Evolutionary conservation across 257 asterid species (phyloP), one percentile per base, ranked within the genome.

Genomic region (Solanum boliviense): DNA sequence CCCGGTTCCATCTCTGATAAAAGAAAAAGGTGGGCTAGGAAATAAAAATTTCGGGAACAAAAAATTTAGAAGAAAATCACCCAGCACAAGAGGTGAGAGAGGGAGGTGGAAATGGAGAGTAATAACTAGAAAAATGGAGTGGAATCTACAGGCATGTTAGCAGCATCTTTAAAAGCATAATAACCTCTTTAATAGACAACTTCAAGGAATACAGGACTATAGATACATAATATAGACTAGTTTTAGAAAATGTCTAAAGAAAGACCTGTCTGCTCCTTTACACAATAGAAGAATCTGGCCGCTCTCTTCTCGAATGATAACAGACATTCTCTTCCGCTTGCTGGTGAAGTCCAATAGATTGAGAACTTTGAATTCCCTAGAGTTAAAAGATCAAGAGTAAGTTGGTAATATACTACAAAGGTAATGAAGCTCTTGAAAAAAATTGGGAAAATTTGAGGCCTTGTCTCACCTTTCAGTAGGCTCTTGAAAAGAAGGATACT

Each of bases 261-360:
- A 90, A 65, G 46, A 96, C 99, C 95, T 95, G 93, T 96, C 99
- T 48, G 99, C 99, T 91, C 99, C 99, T 93, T 96, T 96, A 93
- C 98, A 96, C 86, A 96, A 87, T 86, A 96, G 94, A 91, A 94
- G 87, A 88, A 96, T 92, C 94, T 96, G 97, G 27, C 92, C 98
- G 29, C 90, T 87, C 89, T 94, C 98, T 79, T 94, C 99, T 88
- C 90, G 93, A 75, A 96, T 88, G 87, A 96, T 94, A 74, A 94
- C 96, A 89, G 99, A 94, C 99, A 96, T 96, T 89, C 99, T 91
- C 93, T 96, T 96, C 94, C 99, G 93, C 89, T 96, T 94, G 98
- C 99, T 96, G 58, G 99, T 95, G 92, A 95, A 96, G 89, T 96
- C 98, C 94, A 96, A 89, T 91, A 95, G 91, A 90, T 93, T 94